A percentile compares a stretch with the other conserved stretches of the same genome.
phyloP scores from a whole-genome alignment of 1,139 yeast species.

The Sugiyamaella castrensis region DNA sequence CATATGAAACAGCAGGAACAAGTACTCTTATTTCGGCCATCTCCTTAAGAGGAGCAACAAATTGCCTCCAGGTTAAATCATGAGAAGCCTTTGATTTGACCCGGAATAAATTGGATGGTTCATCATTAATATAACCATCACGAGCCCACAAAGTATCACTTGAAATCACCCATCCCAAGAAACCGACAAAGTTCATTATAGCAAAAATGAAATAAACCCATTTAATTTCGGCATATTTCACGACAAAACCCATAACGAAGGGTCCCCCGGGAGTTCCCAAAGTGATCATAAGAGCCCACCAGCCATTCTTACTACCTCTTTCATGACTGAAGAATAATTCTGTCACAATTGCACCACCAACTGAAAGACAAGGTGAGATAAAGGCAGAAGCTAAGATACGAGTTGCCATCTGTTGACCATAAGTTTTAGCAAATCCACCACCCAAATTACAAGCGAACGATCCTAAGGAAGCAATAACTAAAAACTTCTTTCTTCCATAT shows the following conservation, averaged over 20 bases:
- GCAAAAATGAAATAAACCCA: conserved; percentile 18
- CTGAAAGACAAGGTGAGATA: conserved; percentile 20
- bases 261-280: conserved; percentile 25
- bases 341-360: conserved; percentile 22
- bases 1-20: conserved; percentile 28
- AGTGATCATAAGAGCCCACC: conserved; percentile 24
- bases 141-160: conserved; percentile 23
- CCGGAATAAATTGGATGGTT: neutral
- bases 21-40: conserved; percentile 13
- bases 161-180: conserved; percentile 15
- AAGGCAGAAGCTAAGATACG: conserved; percentile 20
- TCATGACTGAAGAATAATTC: conserved; percentile 23
- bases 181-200: conserved; percentile 18
- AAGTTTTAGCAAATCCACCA: conserved; percentile 24
- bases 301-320: conserved; percentile 24
- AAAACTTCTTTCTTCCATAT: conserved; percentile 23
- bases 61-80: neutral
- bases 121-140: conserved; percentile 3
- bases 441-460: conserved; percentile 19
- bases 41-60: conserved; percentile 12
- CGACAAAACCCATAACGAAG: conserved; percentile 25
- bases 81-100: neutral
- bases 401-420: conserved; percentile 23
- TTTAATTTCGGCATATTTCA: conserved; percentile 21
- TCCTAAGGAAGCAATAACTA: conserved; percentile 17